Evolutionary conservation across 106 monocot genomes (phyloP), one percentile per base, ranked within the genome.

Genomic region (Acorus gramineus): DNA sequence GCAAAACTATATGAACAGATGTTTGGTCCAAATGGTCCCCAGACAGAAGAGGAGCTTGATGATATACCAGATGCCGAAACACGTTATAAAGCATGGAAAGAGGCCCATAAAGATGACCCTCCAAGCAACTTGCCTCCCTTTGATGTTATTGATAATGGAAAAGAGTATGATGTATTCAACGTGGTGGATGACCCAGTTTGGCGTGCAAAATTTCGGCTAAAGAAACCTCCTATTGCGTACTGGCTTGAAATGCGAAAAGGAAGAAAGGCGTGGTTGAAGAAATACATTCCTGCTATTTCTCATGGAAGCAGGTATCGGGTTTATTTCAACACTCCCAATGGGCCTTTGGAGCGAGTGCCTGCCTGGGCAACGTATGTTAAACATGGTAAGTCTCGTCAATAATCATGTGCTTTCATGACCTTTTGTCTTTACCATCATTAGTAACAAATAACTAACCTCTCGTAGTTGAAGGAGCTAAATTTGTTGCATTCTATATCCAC

Each of bases 161-260:
- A 80, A 65, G 70, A 79, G 53, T 69, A 67, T 77, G 98, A 91
- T 74, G 80, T 98, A 58, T 85, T 28, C 43, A 71, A 47, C 56
- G 73, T 98, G 42, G 62, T 81, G 60, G 49, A 67, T 49, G 98
- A 98, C 68, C 91, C 85, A 48, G 77, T 81, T 11, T 92, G 84
- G 59, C 71, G 64, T 43, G 87, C 88, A 81, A 98, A 88, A 66
- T 88, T 98, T 61, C 61, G 67, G 46, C 9, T 60, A 50, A 92
- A 92, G 71, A 88, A 88, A 59, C 76, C 80, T 59, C 98, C 98
- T 11, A 49, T 84, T 76, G 72, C 85, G 48, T 98, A 98, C 65
- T 98, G 98, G 98, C 70, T 85, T 62, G 98, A 98, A 78, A 87
- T 86, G 91, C 55, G 91, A 55, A 98, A 92, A 77, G 98, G 98